These are phyloP conservation scores for Ricinus communis DNA, from an alignment of 345 rosid species.

Conservation along the genomic window DNA sequence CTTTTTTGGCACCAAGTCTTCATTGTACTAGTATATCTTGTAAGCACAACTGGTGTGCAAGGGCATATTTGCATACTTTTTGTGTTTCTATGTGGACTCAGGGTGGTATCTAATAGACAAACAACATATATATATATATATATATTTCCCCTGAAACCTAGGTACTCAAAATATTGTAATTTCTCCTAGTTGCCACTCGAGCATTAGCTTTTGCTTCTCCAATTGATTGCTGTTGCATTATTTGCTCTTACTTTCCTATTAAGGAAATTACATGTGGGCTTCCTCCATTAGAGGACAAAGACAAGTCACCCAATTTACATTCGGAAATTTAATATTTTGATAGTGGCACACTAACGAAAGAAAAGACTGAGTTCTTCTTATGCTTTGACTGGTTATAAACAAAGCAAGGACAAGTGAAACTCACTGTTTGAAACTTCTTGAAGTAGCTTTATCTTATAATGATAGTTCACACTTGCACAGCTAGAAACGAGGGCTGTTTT, in stretches of 20 bases:
- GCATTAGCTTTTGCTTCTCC: not conserved
- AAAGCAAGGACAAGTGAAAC: not conserved
- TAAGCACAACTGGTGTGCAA: too few relatives aligned
- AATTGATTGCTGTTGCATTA: not conserved
- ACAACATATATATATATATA: too few relatives aligned
- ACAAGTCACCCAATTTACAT: slow-evolving; percentile 57
- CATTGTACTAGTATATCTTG: too few relatives aligned
- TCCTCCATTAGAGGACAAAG: slow-evolving; percentile 80
- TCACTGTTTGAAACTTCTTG: slow-evolving; percentile 5
- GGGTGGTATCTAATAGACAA: too few relatives aligned
- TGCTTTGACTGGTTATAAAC: slow-evolving; percentile 7
- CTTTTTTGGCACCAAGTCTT: too few relatives aligned
- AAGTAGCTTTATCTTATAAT: not conserved
- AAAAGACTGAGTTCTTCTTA: slow-evolving; percentile 58
- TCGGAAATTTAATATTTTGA: slow-evolving; percentile 74
- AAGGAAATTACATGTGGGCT: slow-evolving; percentile 84
- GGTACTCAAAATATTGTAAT: not conserved
- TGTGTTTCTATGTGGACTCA: too few relatives aligned
- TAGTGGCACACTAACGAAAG: slow-evolving; percentile 56
- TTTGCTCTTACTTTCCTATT: not conserved
- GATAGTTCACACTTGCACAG: slow-evolving; percentile 57
- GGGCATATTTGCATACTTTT: too few relatives aligned
- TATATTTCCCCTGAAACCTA: not conserved
- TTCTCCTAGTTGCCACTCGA: not conserved
- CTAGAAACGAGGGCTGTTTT: slow-evolving; percentile 51